A percentile compares a stretch with the other conserved stretches of the same genome.
Evolutionary conservation across 2,329 filamentous ascomycete genomes (phyloP).

Genomic region (Dichotomopilus funicola): DNA sequence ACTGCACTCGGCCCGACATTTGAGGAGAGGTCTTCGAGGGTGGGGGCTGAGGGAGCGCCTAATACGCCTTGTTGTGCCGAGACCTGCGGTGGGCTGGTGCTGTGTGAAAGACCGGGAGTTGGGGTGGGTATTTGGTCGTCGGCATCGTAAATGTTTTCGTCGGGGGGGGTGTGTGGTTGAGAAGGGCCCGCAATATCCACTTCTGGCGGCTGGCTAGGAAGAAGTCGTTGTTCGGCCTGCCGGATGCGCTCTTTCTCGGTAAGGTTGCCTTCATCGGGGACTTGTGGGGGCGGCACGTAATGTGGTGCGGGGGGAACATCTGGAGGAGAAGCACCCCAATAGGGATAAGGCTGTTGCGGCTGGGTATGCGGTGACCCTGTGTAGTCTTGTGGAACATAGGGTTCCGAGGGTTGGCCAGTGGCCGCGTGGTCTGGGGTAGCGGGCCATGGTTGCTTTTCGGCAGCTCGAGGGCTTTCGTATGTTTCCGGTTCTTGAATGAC

Average conservation of each 20-base stretch:
- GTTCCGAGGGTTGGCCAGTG: constrained; percentile 16
- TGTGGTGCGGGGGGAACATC: constrained; percentile 31
- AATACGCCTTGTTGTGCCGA: constrained; percentile 21
- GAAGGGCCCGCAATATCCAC: constrained; percentile 36
- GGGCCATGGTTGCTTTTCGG: constrained; percentile 21
- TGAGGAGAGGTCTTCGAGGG: constrained; percentile 38
- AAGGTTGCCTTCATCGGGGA: constrained; percentile 54
- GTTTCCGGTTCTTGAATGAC: constrained; percentile 19
- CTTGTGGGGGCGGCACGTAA: constrained; percentile 54
- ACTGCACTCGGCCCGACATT: constrained; percentile 28
- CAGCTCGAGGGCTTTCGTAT: constrained; percentile 14
- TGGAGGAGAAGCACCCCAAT: constrained; percentile 29
- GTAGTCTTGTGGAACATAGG: constrained; percentile 19
- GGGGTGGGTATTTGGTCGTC: constrained; percentile 32
- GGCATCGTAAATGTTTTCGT: constrained; percentile 48
- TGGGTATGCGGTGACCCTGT: constrained; percentile 12
- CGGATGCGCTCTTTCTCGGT: constrained; percentile 78
- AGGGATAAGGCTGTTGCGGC: constrained; percentile 24
- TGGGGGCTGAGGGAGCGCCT: constrained; percentile 38
- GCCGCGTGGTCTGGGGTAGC: constrained; percentile 14
- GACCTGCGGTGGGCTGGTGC: constrained; percentile 16
- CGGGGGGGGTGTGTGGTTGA: constrained; percentile 28
- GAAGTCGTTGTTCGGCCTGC: constrained; percentile 67
- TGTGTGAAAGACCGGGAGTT: constrained; percentile 7
- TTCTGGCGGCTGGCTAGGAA: constrained; percentile 71